Evolutionary conservation across 345 rosid species (phyloP).

Genomic region (Cochlearia excelsa): DNA sequence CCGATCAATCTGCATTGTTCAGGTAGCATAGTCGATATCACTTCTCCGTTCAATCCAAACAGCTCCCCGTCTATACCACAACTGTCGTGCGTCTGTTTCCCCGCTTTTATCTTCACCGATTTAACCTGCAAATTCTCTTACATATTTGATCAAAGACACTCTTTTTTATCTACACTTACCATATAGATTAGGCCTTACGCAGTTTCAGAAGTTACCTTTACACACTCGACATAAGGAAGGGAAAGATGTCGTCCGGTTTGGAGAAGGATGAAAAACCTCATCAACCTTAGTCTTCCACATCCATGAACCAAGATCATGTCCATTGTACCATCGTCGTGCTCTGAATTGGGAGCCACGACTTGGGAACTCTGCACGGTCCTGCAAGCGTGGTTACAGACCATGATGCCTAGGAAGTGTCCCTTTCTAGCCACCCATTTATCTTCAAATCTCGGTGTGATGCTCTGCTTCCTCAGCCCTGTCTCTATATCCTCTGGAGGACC

Average conservation of each 20-base stretch:
- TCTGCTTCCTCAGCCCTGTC: slow-evolving; percentile 54
- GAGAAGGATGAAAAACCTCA: slow-evolving; percentile 80
- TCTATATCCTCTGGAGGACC: slow-evolving; percentile 76
- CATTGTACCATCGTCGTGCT: slow-evolving; percentile 80
- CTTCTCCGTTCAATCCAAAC: slow-evolving; percentile 80
- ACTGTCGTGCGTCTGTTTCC: slow-evolving; percentile 70
- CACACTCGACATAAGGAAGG: slow-evolving; percentile 89
- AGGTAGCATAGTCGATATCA: slow-evolving; percentile 71
- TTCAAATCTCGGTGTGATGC: slow-evolving; percentile 48
- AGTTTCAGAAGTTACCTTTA: slow-evolving; percentile 56
- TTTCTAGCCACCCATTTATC: slow-evolving; percentile 72
- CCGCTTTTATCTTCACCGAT: slow-evolving; percentile 82
- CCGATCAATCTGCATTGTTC: slow-evolving; percentile 97
- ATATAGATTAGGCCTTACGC: too few relatives aligned
- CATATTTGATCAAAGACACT: slow-evolving; percentile 10
- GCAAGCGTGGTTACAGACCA: slow-evolving; percentile 97
- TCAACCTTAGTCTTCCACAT: slow-evolving; percentile 72
- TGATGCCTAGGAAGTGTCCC: slow-evolving; percentile 86
- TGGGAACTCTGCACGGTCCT: slow-evolving; percentile 94
- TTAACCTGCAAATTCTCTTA: slow-evolving; percentile 54
- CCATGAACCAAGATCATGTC: slow-evolving; percentile 93
- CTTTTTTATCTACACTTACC: too few relatives aligned
- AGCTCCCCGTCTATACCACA: slow-evolving; percentile 96
- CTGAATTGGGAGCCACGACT: slow-evolving; percentile 92
- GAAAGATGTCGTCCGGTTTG: slow-evolving; percentile 88